Base-by-base conservation (phyloP, 1,284 basidiomycete genomes). In the Tilletia setariae region DNA sequence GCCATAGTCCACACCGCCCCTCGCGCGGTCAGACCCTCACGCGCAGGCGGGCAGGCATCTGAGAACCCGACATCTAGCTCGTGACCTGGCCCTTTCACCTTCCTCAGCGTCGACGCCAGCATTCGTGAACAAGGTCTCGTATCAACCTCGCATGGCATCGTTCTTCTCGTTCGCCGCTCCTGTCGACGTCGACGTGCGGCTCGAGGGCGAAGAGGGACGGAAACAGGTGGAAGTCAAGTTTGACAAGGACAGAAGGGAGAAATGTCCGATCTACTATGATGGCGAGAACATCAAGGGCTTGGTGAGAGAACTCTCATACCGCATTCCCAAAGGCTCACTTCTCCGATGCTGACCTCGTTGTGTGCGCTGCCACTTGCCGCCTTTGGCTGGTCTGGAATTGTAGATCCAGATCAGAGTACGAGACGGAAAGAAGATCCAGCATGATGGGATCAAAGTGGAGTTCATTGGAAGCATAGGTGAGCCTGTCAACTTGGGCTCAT, bases 371-470 rank as follows among this genome's bases (percentile, higher is more conserved):
- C 30, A n/a, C 2, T 61, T 1, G 21, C 25, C 23, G 23, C 56
- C 56, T 30, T 13, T 16, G 13, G n/a, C 28, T 28, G 53, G 21
- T 28, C 16, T 16, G 19, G 30, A 7, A 19, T 28, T 15, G 25
- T 78, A 96, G 92, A 90, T 93, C 1, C 87, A 90, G 19, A 89
- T 98, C 66, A 88, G 93, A 35, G 90, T 95, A 16, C 88, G 93
- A 64, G 95, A 98, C 79, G 94, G 95, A 15, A 98, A 97, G 88
- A 93, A 91, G 84, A 86, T 96, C 67, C 88, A 90, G 32, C 96
- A 98, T 79, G 95, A 98, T 64, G 95, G 96, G 1, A 94, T 98
- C 81, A 94, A 97, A 83, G 91, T 98, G 67, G 95, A 98, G 84
- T 94, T 98, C 77, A 90, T 95, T 19, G 95, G 95, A 16, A 93